These are phyloP conservation scores for Stramenopiles sp. DNA, from an alignment of 352 stramenopile species.

Conservation along the genomic window DNA sequence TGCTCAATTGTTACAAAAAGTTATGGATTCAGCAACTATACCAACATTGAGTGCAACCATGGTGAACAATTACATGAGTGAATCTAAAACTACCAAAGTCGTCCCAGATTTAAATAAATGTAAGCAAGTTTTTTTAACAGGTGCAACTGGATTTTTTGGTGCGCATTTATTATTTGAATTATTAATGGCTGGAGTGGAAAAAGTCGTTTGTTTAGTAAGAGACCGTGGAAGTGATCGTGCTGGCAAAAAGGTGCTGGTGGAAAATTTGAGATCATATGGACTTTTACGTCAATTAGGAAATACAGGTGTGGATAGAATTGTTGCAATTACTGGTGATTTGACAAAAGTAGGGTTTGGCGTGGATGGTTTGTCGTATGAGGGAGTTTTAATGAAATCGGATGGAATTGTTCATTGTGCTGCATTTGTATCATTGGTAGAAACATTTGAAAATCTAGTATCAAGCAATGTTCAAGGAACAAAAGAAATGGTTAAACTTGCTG, in stretches of 20 bases:
- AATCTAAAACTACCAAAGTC: too few species aligned
- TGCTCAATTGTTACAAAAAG: too few species aligned
- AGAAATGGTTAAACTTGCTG: conserved; percentile 56
- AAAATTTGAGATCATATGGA: conserved; percentile 33
- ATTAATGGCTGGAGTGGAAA: conserved; percentile 37
- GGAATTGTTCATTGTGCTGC: conserved; percentile 69
- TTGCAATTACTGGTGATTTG: conserved; percentile 44
- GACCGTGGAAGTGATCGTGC: conserved; percentile 29
- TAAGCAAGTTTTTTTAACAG: conserved; percentile 63
- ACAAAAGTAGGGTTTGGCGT: conserved; percentile 52
- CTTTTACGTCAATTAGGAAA: conserved; percentile 28
- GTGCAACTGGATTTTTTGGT: conserved; percentile 66
- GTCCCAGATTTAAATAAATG: too few species aligned
- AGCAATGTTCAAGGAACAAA: conserved; percentile 67
- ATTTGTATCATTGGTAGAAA: conserved; percentile 71
- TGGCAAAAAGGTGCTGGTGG: conserved; percentile 36
- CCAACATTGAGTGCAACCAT: too few species aligned
- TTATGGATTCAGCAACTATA: too few species aligned
- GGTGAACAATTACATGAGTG: too few species aligned
- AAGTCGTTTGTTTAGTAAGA: conserved; percentile 56
- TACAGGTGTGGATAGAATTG: conserved; percentile 40
- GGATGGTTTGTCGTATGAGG: conserved; percentile 50
- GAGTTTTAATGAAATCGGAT: conserved; percentile 55
- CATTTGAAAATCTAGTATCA: conserved; percentile 54
- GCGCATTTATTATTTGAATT: conserved; percentile 53